These are phyloP conservation scores for Niebla homalea DNA, from an alignment of 495 filamentous ascomycete genomes.

Conservation along the genomic window DNA sequence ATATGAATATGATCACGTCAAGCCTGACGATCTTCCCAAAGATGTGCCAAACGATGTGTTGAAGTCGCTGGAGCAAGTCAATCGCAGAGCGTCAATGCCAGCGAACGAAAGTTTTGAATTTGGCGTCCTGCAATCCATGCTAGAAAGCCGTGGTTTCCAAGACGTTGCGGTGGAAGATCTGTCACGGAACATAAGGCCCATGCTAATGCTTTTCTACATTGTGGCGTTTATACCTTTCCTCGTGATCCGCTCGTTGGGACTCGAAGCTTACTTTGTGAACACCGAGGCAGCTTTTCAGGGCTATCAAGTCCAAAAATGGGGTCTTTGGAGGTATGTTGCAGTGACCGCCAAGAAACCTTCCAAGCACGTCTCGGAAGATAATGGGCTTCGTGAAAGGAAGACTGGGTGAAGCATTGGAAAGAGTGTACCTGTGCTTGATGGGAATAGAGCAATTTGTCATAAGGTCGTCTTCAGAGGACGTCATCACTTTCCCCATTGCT, in stretches of 20 bases:
- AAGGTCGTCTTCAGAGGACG: too few species aligned
- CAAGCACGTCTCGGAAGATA: too few species aligned
- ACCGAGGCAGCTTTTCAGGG: slow-evolving; percentile 31
- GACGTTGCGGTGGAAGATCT: slow-evolving; percentile 34
- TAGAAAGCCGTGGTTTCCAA: slow-evolving; percentile 38
- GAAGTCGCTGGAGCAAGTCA: slow-evolving; percentile 27
- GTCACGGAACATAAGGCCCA: slow-evolving; percentile 37
- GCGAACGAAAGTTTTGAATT: slow-evolving; percentile 24
- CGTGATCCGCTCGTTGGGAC: slow-evolving; percentile 30
- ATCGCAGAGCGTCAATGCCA: slow-evolving; percentile 36
- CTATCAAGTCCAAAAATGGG: slow-evolving; percentile 21
- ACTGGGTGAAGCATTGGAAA: too few species aligned
- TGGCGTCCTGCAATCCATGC: slow-evolving; percentile 23
- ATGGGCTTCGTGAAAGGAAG: too few species aligned
- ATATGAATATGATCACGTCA: slow-evolving; percentile 39
- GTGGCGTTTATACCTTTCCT: slow-evolving; percentile 40
- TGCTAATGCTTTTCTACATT: slow-evolving; percentile 37
- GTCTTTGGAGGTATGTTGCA: slow-evolving; percentile 25
- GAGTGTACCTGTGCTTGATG: too few species aligned
- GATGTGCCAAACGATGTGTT: slow-evolving; percentile 22
- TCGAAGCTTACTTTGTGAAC: slow-evolving; percentile 35
- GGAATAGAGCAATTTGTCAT: too few species aligned
- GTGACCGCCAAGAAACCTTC: slow-evolving; percentile 18
- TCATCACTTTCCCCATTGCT: too few species aligned
- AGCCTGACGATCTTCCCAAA: slow-evolving; percentile 19